These are phyloP conservation scores for Amphicarpaea edgeworthii DNA, from an alignment of 306 rosid species.

Conservation along the genomic window DNA sequence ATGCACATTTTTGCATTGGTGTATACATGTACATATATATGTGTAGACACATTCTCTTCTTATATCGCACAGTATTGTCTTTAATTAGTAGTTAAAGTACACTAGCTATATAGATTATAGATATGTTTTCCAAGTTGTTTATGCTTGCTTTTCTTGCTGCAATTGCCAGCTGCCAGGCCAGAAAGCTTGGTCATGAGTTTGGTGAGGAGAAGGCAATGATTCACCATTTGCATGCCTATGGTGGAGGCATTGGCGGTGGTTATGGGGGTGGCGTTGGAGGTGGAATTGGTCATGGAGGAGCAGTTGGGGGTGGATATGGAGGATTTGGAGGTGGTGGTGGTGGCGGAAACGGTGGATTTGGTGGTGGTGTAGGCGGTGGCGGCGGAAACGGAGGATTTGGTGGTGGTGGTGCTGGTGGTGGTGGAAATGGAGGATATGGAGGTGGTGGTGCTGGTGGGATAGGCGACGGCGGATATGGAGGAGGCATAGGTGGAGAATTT, in stretches of 20 bases:
- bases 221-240: slow-evolving; percentile 47
- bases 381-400: neutral
- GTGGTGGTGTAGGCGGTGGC: slow-evolving; percentile 37
- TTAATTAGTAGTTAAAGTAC: neutral
- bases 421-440: slow-evolving; percentile 2
- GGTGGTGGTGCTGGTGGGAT: slow-evolving; percentile 13
- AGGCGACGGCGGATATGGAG: slow-evolving; percentile 23
- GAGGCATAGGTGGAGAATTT: slow-evolving; percentile 33
- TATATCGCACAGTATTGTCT: neutral
- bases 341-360: slow-evolving; percentile 46
- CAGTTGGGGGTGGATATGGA: slow-evolving; percentile 42
- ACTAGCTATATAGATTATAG: no score
- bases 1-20: neutral
- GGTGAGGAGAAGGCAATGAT: slow-evolving; percentile 39
- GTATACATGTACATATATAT: slow-evolving; percentile 27
- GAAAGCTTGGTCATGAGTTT: slow-evolving; percentile 49
- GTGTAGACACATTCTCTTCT: neutral
- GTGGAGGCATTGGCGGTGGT: slow-evolving; percentile 32
- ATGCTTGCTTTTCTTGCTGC: slow-evolving; percentile 50
- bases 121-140: slow-evolving; percentile 54
- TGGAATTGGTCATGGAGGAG: slow-evolving; percentile 43
- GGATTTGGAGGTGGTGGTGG: slow-evolving; percentile 44
- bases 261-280: slow-evolving; percentile 42
- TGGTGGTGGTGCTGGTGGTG: slow-evolving; percentile 11
- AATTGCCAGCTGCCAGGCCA: slow-evolving; percentile 36